Percentiles rank a stretch among this genome's conserved stretches.
Evolutionary conservation across 768 basidiomycete genomes (phyloP).

Genomic region (Xerocomellus dryophilus): DNA sequence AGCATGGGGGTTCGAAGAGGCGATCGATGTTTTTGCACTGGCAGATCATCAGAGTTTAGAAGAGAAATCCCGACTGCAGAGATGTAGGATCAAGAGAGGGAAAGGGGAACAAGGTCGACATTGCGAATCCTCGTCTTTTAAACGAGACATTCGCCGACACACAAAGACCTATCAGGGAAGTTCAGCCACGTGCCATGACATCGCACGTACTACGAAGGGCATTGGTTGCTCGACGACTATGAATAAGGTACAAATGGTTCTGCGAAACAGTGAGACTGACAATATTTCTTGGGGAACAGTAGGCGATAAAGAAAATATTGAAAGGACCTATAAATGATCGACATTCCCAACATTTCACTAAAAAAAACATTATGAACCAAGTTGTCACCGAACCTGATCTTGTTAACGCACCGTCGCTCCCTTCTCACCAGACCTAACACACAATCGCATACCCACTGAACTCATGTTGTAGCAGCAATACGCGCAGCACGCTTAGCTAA

Average conservation of each 20-base stretch:
- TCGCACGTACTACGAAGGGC: neutral
- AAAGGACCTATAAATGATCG: too few relatives aligned
- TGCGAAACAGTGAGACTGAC: neutral
- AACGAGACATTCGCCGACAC: neutral
- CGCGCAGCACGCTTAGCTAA: constrained; percentile 12
- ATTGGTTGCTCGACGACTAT: neutral
- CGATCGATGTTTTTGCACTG: neutral
- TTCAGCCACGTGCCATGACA: neutral
- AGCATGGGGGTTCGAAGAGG: neutral
- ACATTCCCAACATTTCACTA: neutral
- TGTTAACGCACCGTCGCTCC: neutral
- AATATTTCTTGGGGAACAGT: neutral
- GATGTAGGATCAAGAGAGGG: neutral
- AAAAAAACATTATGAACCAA: neutral
- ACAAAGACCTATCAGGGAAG: neutral
- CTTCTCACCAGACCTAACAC: neutral
- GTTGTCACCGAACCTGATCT: neutral
- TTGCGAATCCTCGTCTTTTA: neutral
- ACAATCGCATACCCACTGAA: neutral
- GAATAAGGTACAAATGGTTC: neutral
- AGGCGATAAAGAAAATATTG: neutral
- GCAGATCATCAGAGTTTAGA: neutral
- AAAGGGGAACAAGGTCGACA: neutral
- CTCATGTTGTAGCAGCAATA: neutral
- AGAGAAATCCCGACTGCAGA: too few relatives aligned